Conservation (phyloP, 2,329 filamentous ascomycete genomes). For the Capronia epimyces region DNA sequence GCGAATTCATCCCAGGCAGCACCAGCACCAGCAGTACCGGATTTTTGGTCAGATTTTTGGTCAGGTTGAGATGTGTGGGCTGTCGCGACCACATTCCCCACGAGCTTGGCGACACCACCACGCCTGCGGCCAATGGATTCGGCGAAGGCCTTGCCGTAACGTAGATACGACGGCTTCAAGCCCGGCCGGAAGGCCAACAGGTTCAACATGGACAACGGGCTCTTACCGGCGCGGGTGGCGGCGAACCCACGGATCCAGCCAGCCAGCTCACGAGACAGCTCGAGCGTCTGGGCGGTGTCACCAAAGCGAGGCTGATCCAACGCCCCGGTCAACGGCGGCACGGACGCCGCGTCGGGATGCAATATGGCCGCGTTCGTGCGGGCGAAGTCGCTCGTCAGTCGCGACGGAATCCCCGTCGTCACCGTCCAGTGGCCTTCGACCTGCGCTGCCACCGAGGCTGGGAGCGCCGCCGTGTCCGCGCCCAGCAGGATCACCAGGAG, state of each 20-base stretch:
- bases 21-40: conserved; percentile 16
- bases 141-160: conserved; percentile 50
- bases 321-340: conserved; percentile 35
- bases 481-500: conserved; percentile 35
- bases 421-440: conserved; percentile 32
- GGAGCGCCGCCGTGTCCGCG: conserved; percentile 26
- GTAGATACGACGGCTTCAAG: conserved; percentile 48
- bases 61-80: conserved; percentile 5
- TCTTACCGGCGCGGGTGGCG: conserved; percentile 33
- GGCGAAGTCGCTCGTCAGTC: conserved; percentile 31
- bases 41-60: not conserved
- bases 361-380: conserved; percentile 18
- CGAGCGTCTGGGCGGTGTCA: conserved; percentile 46
- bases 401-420: conserved; percentile 35
- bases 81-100: conserved; percentile 52
- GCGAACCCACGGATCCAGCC: conserved; percentile 44
- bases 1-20: conserved; percentile 59
- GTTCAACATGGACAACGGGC: conserved; percentile 59
- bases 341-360: conserved; percentile 13
- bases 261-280: conserved; percentile 49
- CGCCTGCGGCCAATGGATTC: conserved; percentile 45
- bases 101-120: conserved; percentile 57
- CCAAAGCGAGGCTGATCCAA: conserved; percentile 33
- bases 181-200: conserved; percentile 53
- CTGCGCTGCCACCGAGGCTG: conserved; percentile 15